A percentile compares a stretch with the other conserved stretches of the same genome.
These are phyloP conservation scores for Isabelozyma rhagii DNA, from an alignment of 805 yeast species.

Conservation along the genomic window DNA sequence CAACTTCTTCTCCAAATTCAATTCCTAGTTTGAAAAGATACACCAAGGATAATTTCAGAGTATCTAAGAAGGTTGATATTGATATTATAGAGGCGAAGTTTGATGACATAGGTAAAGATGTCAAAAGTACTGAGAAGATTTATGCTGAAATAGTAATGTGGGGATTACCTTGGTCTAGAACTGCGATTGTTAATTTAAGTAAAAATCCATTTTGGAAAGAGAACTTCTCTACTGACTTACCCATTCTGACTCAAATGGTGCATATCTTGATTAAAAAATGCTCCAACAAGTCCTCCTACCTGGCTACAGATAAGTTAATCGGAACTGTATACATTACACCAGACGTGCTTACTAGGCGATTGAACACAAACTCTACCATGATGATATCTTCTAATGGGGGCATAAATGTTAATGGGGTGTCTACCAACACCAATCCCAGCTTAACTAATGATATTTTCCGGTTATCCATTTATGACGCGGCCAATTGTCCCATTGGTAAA, in stretches of 20 bases:
- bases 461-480: constrained; percentile 41
- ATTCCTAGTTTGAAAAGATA: constrained; percentile 11
- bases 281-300: constrained; percentile 15
- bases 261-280: constrained; percentile 45
- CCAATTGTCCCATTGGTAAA: constrained; percentile 52
- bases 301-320: constrained; percentile 36
- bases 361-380: constrained; percentile 31
- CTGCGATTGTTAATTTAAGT: constrained; percentile 55
- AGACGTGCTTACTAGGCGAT: constrained; percentile 40
- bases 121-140: constrained; percentile 22
- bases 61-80: constrained; percentile 50
- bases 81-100: constrained; percentile 67
- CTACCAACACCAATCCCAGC: neutral
- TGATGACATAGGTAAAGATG: constrained; percentile 15
- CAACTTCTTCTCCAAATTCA: constrained; percentile 1
- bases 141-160: constrained; percentile 75
- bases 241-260: constrained; percentile 51
- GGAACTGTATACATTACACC: constrained; percentile 58
- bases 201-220: constrained; percentile 82
- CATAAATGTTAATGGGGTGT: constrained; percentile 16
- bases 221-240: constrained; percentile 59
- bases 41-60: constrained; percentile 41
- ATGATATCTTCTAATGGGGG: constrained; percentile 18
- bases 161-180: constrained; percentile 74
- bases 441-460: constrained; percentile 37